These are phyloP conservation scores for Russula virescens DNA, from an alignment of 768 basidiomycete species.

Conservation along the genomic window DNA sequence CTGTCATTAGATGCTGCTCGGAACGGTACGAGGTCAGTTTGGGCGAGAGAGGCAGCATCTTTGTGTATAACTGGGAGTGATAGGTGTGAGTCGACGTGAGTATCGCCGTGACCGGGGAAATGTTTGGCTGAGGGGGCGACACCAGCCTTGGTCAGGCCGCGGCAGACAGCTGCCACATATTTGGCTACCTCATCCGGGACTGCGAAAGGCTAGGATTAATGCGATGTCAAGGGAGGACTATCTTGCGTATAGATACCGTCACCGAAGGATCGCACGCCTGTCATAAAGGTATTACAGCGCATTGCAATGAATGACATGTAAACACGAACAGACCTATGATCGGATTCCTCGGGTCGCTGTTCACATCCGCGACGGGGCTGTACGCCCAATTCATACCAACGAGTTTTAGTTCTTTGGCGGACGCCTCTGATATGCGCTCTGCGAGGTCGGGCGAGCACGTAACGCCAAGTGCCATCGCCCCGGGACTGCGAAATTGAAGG, in stretches of 20 bases:
- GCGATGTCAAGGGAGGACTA: neutral
- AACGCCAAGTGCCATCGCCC: constrained; percentile 67
- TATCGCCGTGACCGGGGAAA: constrained; percentile 73
- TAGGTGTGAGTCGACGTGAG: constrained; percentile 64
- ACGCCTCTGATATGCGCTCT: constrained; percentile 43
- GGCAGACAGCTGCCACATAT: constrained; percentile 43
- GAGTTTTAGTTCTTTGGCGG: constrained; percentile 50
- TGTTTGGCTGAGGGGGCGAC: constrained; percentile 64
- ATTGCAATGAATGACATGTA: neutral
- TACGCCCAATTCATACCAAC: constrained; percentile 68
- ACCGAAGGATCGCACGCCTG: constrained; percentile 66
- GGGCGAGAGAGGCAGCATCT: constrained; percentile 35
- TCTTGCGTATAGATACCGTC: constrained; percentile 41
- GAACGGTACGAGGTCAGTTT: constrained; percentile 58
- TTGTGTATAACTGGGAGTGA: constrained; percentile 58
- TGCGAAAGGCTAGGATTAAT: constrained; percentile 25
- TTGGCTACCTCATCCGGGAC: constrained; percentile 49
- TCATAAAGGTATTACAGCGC: neutral
- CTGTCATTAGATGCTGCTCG: constrained; percentile 34
- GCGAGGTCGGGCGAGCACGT: constrained; percentile 42
- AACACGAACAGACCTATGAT: constrained; percentile 50
- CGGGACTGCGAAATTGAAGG: constrained; percentile 42
- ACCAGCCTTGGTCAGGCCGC: constrained; percentile 43
- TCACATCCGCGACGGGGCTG: constrained; percentile 67
- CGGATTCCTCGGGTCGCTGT: constrained; percentile 62